A percentile compares a stretch with the other conserved stretches of the same genome.
Evolutionary conservation across 306 rosid species (phyloP).

Genomic region (Begonia peltatifolia): DNA sequence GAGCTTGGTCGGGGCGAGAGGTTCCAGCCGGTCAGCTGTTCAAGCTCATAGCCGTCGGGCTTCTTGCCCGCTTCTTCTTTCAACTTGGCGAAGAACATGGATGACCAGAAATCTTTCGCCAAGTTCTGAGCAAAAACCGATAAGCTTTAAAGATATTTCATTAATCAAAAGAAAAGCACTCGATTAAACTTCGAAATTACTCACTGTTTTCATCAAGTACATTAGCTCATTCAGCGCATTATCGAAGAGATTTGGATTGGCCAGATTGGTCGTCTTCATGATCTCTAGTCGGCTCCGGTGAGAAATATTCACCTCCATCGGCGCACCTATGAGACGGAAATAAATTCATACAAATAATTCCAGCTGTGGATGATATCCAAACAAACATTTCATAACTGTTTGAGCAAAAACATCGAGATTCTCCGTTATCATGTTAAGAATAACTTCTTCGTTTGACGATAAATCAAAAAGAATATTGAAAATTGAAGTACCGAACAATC

Average conservation of each 20-base stretch:
- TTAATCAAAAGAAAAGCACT: neutral
- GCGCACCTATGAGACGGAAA: conserved; percentile 42
- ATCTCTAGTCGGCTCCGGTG: conserved; percentile 75
- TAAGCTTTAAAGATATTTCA: neutral
- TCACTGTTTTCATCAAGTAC: conserved; percentile 65
- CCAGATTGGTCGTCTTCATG: conserved; percentile 53
- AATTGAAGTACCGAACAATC: too few species aligned
- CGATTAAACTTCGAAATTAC: conserved; percentile 6
- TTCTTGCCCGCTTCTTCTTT: conserved; percentile 52
- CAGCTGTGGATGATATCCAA: too few species aligned
- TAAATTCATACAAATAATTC: neutral
- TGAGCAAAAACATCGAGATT: too few species aligned
- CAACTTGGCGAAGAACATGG: conserved; percentile 68
- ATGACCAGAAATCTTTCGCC: conserved; percentile 84
- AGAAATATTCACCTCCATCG: conserved; percentile 89
- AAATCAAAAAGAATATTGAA: too few species aligned
- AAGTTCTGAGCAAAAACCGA: conserved; percentile 37
- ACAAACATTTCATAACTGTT: too few species aligned
- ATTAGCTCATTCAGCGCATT: conserved; percentile 58
- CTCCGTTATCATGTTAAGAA: too few species aligned
- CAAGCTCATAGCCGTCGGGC: conserved; percentile 40
- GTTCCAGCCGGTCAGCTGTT: conserved; percentile 60
- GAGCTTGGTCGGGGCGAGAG: conserved; percentile 80
- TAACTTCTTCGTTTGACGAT: too few species aligned
- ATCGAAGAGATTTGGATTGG: conserved; percentile 57